These are phyloP conservation scores for Rhizopus stolonifer DNA, from an alignment of 371 early-diverging fungal species.

Conservation along the genomic window DNA sequence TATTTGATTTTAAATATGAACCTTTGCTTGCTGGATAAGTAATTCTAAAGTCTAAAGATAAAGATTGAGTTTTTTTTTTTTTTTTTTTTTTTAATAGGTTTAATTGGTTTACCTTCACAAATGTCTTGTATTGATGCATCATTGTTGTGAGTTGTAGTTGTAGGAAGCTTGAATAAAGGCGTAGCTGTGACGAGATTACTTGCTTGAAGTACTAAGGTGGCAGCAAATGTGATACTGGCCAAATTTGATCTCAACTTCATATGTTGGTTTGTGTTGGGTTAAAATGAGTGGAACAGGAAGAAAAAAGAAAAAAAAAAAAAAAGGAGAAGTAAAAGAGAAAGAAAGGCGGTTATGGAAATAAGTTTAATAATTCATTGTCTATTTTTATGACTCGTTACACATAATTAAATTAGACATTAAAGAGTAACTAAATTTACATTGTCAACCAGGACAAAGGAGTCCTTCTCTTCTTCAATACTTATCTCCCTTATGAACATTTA, in stretches of 20 bases:
- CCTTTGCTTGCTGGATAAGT: slow-evolving; percentile 33
- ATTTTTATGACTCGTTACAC: slow-evolving; percentile 4
- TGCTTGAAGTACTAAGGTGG: slow-evolving; percentile 32
- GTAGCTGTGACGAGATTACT: slow-evolving; percentile 43
- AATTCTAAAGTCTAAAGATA: slow-evolving; percentile 31
- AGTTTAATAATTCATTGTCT: slow-evolving; percentile 3
- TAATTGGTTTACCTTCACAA: slow-evolving; percentile 19
- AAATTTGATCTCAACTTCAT: slow-evolving; percentile 37
- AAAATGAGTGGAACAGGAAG: neutral
- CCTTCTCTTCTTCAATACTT: too few relatives aligned
- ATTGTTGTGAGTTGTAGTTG: slow-evolving; percentile 20
- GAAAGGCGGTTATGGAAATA: neutral
- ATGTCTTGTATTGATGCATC: slow-evolving; percentile 19
- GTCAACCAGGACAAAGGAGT: too few relatives aligned
- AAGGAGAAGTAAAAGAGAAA: neutral
- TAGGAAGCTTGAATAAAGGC: slow-evolving; percentile 32
- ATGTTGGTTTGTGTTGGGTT: neutral
- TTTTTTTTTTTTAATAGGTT: neutral
- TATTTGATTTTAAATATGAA: neutral
- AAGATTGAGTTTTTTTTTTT: too few relatives aligned
- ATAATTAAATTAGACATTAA: neutral
- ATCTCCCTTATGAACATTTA: too few relatives aligned
- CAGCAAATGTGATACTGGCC: slow-evolving; percentile 35
- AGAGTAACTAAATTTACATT: neutral
- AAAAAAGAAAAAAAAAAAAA: slow-evolving; percentile 1